A percentile compares a stretch with the other conserved stretches of the same genome.
Conservation (phyloP, 768 basidiomycete genomes). For the Pisolithus tinctorius region DNA sequence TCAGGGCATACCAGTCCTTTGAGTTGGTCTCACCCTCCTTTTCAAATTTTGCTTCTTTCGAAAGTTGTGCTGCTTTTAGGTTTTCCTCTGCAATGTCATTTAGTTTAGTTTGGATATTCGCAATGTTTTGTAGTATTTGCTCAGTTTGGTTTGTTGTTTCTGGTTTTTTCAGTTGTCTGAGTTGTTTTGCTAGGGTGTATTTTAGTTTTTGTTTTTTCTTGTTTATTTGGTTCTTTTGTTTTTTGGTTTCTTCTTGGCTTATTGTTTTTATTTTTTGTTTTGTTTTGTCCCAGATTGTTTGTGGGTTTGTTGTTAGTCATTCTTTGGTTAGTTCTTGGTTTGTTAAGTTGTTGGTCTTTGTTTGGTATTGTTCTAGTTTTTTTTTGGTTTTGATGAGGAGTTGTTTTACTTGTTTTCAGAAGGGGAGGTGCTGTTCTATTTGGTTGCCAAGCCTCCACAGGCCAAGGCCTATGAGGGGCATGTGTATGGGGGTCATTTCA, state of each 20-base stretch:
- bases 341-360: too few species aligned
- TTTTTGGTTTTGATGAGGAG: neutral
- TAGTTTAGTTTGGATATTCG: neutral
- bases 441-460: neutral
- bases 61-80: neutral
- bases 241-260: neutral
- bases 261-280: neutral
- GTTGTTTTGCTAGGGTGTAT: neutral
- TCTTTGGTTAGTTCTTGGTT: too few species aligned
- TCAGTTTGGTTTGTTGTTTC: neutral
- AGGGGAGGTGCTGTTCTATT: neutral
- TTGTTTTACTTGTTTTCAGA: neutral
- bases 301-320: neutral
- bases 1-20: neutral
- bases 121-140: neutral
- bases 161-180: neutral
- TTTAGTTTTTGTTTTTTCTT: neutral
- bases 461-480: neutral
- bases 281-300: neutral
- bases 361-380: neutral
- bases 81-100: neutral
- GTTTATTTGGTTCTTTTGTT: neutral
- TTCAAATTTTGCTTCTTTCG: neutral
- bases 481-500: neutral
- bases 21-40: neutral